Base-by-base conservation (phyloP, 208 protist genomes). In the Trichomonas tenax region DNA sequence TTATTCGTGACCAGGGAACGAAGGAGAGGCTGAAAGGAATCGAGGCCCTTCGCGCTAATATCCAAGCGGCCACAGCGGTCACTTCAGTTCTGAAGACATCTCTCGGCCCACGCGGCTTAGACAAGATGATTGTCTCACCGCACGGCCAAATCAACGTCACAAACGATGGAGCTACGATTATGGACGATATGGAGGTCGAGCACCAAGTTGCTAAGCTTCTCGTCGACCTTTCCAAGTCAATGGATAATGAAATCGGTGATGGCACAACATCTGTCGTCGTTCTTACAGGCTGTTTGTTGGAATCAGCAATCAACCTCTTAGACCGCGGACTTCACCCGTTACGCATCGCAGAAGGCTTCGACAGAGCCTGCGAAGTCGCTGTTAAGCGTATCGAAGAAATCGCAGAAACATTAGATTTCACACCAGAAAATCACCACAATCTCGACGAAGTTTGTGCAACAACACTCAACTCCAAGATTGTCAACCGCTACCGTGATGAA, bases 211-310 rank as follows among this genome's bases (percentile, higher is more conserved):
- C 98, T 40, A 99, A 99, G 97, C 98, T 99, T 38, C 97, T 99
- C 96, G 99, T 99, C 15, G 98, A 99, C 97, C 98, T 99, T 51
- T 99, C 98, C 96, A 99, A 99, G 97, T 99, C 99, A 23, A 99
- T 99, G 97, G 99, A 99, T 97, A 99, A 99, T 49, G 99, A 99
- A 98, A 99, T 99, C 97, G 99, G 99, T 95, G 99, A 99, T 97
- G 99, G 99, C 49, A 99, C 99, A 3, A 99, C 99, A 17, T 99
- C 99, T 88, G 99, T 98, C 14, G 98, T 98, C 31, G 99, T 99
- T 96, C 98, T 99, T 34, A 99, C 99, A 34, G 99, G 99, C 86
- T 98, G 99, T 17, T 98, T 99, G 14, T 97, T 99, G 2, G 99
- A 99, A 97, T 98, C 99, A 96, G 99, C 99, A 0, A 96, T 98